Evolutionary conservation across 371 early-diverging fungal genomes (phyloP), one percentile per base, ranked within the genome.

Genomic region (Nematocida parisii): DNA sequence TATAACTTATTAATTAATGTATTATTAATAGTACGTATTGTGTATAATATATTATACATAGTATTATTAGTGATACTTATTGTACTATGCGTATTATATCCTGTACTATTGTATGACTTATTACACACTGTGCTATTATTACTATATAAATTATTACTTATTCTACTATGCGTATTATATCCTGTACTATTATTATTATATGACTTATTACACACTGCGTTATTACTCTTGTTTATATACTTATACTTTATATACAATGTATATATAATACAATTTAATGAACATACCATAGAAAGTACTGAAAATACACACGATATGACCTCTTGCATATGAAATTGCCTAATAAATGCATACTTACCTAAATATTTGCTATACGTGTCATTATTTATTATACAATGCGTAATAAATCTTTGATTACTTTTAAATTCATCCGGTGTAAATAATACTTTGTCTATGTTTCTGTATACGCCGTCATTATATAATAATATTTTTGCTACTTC

Each of bases 261-360:
- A 2, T 33, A 27, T 11, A 66, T 6, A 54, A 54, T 20, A 52
- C 13, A 77, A 5, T 5, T 6, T 15, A n/a, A 6, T n/a, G 55
- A 4, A 5, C 27, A 22, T 5, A 67, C n/a, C n/a, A 42, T 33
- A 20, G 71, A 44, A 15, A 71, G 13, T 7, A 77, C 3, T 5
- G 80, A 77, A 40, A 71, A 77, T n/a, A 60, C 44, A 6, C 71
- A 40, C 2, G 80, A 77, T 5, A 68, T 18, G 2, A 58, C 15
- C 71, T 77, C 80, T 45, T 77, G 80, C 11, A 20, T 13, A 45
- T 71, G 68, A 9, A 40, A n/a, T 13, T 70, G 55, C 33, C 80
- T n/a, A n/a, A 77, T 70, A 71, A 77, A 77, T 15, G 80, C 80
- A 58, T 77, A 77, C 42, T 77, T 77, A 1, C 80, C 80, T 11